Evolutionary conservation across 2,329 filamentous ascomycete genomes (phyloP).

Genomic region (Fusarium setosum): DNA sequence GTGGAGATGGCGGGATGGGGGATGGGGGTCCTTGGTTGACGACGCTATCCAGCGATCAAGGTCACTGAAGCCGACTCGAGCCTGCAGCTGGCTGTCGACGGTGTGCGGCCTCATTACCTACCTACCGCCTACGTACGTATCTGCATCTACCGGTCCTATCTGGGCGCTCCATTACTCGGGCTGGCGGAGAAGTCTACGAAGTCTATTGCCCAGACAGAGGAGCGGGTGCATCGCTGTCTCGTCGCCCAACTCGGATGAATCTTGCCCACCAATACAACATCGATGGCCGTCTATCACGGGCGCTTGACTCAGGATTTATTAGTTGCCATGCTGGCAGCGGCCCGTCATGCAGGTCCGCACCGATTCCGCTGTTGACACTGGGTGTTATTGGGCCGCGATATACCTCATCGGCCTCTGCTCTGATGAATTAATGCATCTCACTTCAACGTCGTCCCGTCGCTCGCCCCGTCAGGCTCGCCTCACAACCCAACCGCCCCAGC

Average conservation of each 20-base stretch:
- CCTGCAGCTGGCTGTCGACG: constrained; percentile 25
- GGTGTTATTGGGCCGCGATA: constrained; percentile 45
- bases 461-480: constrained; percentile 36
- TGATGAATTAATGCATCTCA: constrained; percentile 26
- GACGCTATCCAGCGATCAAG: constrained; percentile 2
- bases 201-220: too few relatives aligned
- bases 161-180: constrained; percentile 1
- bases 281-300: constrained; percentile 8
- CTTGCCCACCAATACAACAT: constrained; percentile 2
- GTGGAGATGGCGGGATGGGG: constrained; percentile 35
- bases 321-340: constrained; percentile 35
- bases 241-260: constrained; percentile 9
- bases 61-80: constrained; percentile 4
- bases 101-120: neutral
- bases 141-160: constrained; percentile 1
- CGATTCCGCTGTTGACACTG: constrained; percentile 18
- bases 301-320: constrained; percentile 22
- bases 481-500: constrained; percentile 45
- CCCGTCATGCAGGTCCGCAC: constrained; percentile 39
- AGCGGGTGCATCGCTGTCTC: constrained; percentile 3
- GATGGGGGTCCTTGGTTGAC: neutral
- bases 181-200: neutral
- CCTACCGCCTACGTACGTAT: too few relatives aligned
- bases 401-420: constrained; percentile 33
- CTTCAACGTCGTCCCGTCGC: constrained; percentile 30